A percentile compares a stretch with the other conserved stretches of the same genome.
phyloP scores from a whole-genome alignment of 192 early-diverging fungal species.

The Entrophospora sp. region DNA sequence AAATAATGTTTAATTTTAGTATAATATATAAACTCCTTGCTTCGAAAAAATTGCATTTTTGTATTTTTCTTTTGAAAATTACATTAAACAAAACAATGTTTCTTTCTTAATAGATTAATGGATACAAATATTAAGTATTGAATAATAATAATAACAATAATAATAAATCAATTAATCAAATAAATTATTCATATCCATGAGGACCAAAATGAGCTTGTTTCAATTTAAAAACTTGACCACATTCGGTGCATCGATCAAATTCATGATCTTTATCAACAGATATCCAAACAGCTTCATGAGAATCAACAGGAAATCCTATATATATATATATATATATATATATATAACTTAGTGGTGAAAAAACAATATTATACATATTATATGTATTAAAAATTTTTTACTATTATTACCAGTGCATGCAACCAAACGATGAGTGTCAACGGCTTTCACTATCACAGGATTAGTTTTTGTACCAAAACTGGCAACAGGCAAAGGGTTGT shows the following conservation, averaged over 20 bases:
- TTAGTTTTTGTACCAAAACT: constrained; percentile 71
- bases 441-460: constrained; percentile 80
- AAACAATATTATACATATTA: too few species aligned
- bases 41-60: neutral
- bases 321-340: neutral
- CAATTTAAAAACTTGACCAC: constrained; percentile 75
- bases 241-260: constrained; percentile 91
- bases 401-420: constrained; percentile 97
- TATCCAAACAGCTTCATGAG: constrained; percentile 89
- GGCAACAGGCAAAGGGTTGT: constrained; percentile 66
- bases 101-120: neutral
- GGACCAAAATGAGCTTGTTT: constrained; percentile 36
- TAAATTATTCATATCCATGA: constrained; percentile 5
- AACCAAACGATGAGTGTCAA: constrained; percentile 73
- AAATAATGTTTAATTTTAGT: neutral
- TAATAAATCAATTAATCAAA: neutral
- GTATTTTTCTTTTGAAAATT: constrained; percentile 16
- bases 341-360: too few species aligned
- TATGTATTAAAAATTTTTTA: too few species aligned
- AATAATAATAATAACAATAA: neutral
- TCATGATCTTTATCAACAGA: constrained; percentile 65
- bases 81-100: constrained; percentile 8
- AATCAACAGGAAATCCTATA: constrained; percentile 83
- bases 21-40: neutral
- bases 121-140: neutral